Evolutionary conservation across 2,329 filamentous ascomycete genomes (phyloP).

Genomic region (Ophiostoma sp.): DNA sequence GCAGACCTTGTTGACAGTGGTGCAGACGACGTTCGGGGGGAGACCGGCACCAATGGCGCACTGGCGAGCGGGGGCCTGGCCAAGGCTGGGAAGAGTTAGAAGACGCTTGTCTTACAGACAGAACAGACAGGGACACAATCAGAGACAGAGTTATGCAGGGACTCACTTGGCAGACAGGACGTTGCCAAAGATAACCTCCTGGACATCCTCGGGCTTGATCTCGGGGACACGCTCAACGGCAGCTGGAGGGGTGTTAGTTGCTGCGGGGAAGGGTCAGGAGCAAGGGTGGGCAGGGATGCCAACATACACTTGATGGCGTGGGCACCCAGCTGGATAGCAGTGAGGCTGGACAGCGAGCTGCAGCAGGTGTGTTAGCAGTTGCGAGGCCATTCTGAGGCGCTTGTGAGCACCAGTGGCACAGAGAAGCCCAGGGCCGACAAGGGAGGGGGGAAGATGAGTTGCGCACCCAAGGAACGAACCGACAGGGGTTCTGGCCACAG

Average conservation of each 20-base stretch:
- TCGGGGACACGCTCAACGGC: constrained; percentile 80
- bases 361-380: constrained; percentile 19
- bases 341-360: constrained; percentile 83
- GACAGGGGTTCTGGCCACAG: constrained; percentile 80
- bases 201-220: constrained; percentile 81
- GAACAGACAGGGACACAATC: too few species aligned
- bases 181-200: constrained; percentile 98
- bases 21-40: constrained; percentile 70
- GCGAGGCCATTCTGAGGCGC: neutral
- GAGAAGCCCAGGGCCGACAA: neutral
- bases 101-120: neutral
- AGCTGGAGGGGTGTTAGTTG: constrained; percentile 37
- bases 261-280: neutral
- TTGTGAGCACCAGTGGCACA: neutral
- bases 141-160: neutral
- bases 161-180: constrained; percentile 89
- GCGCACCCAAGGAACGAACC: constrained; percentile 89
- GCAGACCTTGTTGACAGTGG: constrained; percentile 98
- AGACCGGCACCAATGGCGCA: constrained; percentile 87
- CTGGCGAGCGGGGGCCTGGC: constrained; percentile 93
- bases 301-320: constrained; percentile 82
- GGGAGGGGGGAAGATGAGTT: constrained; percentile 15
- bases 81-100: constrained; percentile 54
- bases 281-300: neutral
- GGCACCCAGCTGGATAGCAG: constrained; percentile 78